Evolutionary conservation across 1,284 basidiomycete genomes (phyloP).

Genomic region (Lentinula novae-zelandiae): DNA sequence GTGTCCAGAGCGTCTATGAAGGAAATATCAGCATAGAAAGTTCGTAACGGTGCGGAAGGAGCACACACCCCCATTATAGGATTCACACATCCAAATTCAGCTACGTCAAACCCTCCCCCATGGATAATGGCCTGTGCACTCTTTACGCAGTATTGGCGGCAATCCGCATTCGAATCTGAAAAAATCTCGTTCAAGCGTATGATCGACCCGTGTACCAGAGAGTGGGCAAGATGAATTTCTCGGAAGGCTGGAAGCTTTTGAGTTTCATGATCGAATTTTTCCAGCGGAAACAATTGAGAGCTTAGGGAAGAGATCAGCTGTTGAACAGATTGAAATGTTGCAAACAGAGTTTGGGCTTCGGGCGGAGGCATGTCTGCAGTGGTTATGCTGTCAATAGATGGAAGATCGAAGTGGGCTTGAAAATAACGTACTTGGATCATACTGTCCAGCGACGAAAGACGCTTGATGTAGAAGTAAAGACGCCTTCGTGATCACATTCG

Average conservation of each 20-base stretch:
- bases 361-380: constrained; percentile 31
- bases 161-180: constrained; percentile 31
- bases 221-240: constrained; percentile 33
- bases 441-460: constrained; percentile 36
- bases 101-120: constrained; percentile 32
- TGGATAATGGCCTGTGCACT: constrained; percentile 37
- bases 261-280: constrained; percentile 19
- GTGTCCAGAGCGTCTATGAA: constrained; percentile 37
- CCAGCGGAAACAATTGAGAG: constrained; percentile 27
- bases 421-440: constrained; percentile 32
- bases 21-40: constrained; percentile 5
- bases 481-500: constrained; percentile 24
- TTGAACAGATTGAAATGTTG: constrained; percentile 35
- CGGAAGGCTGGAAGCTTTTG: constrained; percentile 28
- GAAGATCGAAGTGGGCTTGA: neutral
- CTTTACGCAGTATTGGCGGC: constrained; percentile 35
- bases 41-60: constrained; percentile 1
- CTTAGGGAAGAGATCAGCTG: constrained; percentile 36
- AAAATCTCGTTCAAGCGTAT: constrained; percentile 42
- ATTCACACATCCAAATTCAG: constrained; percentile 36
- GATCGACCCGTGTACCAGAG: constrained; percentile 36
- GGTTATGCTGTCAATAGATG: constrained; percentile 1
- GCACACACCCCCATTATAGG: constrained; percentile 45
- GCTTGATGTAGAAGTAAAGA: constrained; percentile 39
- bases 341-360: constrained; percentile 32